phyloP scores from a whole-genome alignment of 2,329 filamentous ascomycete species.

The Penicillium palitans region DNA sequence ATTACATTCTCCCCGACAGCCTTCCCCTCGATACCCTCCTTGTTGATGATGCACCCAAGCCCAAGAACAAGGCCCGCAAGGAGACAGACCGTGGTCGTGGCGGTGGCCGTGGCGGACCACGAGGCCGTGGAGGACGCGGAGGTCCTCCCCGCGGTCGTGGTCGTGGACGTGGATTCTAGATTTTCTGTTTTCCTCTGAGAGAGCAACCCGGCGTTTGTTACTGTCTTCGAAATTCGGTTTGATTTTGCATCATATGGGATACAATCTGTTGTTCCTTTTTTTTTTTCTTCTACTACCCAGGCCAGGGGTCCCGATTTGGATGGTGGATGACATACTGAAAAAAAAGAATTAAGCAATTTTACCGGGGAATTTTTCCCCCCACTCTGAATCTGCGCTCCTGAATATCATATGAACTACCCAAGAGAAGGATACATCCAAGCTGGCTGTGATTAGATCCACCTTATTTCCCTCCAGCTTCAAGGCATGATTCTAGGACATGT shows the following conservation, averaged over 20 bases:
- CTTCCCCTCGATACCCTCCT: conserved; percentile 92
- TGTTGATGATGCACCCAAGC: conserved; percentile 95
- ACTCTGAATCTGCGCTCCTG: conserved; percentile 6
- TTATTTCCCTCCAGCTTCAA: neutral
- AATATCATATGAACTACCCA: neutral
- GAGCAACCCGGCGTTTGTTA: conserved; percentile 24
- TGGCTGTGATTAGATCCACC: neutral
- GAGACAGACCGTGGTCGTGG: conserved; percentile 61
- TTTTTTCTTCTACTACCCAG: conserved; percentile 25
- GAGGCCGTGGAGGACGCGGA: conserved; percentile 53
- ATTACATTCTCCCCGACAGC: conserved; percentile 94
- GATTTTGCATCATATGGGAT: conserved; percentile 27
- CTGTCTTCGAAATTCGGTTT: conserved; percentile 24
- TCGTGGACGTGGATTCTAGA: conserved; percentile 52
- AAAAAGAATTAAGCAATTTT: conserved; percentile 22
- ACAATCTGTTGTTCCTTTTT: conserved; percentile 30
- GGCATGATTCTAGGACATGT: neutral
- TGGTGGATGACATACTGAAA: conserved; percentile 13
- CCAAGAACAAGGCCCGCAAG: conserved; percentile 99
- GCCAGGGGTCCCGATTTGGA: conserved; percentile 27
- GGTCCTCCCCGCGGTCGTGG: conserved; percentile 54
- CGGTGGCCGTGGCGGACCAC: conserved; percentile 48
- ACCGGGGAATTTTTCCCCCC: conserved; percentile 11
- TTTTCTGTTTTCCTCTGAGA: conserved; percentile 24
- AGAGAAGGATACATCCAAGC: neutral